Conservation (phyloP, 2,329 filamentous ascomycete species). For the Proliferodiscus dingleyae region DNA sequence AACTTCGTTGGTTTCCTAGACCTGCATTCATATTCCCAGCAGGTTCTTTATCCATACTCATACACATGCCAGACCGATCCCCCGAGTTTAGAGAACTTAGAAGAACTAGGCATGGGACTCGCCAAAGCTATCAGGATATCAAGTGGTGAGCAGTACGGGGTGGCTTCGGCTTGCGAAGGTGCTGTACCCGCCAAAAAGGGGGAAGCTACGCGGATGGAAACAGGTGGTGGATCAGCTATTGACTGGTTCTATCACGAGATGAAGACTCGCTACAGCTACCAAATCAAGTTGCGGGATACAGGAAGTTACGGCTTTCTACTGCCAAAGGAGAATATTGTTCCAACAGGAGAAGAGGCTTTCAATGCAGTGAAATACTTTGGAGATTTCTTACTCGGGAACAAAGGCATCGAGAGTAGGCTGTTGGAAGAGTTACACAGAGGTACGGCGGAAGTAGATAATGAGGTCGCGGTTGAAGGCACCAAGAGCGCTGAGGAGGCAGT, state of each 20-base stretch:
- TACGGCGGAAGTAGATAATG: not conserved
- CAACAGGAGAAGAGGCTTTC: slow-evolving; percentile 82
- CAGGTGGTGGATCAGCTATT: slow-evolving; percentile 76
- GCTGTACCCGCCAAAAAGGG: slow-evolving; percentile 44
- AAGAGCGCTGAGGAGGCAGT: slow-evolving; percentile 6
- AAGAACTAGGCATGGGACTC: slow-evolving; percentile 83
- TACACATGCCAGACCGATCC: slow-evolving; percentile 76
- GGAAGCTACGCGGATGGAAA: slow-evolving; percentile 54
- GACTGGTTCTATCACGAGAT: slow-evolving; percentile 96
- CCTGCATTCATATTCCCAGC: slow-evolving; percentile 91
- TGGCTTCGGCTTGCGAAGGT: slow-evolving; percentile 82
- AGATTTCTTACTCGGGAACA: slow-evolving; percentile 69
- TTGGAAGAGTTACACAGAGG: slow-evolving; percentile 14
- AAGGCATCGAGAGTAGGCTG: slow-evolving; percentile 52
- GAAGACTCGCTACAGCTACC: slow-evolving; percentile 77
- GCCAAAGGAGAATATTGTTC: slow-evolving; percentile 79
- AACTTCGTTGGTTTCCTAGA: slow-evolving; percentile 83
- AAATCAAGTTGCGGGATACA: slow-evolving; percentile 89
- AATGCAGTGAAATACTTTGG: slow-evolving; percentile 80
- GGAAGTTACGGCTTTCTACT: slow-evolving; percentile 92
- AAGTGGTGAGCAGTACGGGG: slow-evolving; percentile 68
- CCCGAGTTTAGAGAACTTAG: slow-evolving; percentile 83
- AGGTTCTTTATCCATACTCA: slow-evolving; percentile 87
- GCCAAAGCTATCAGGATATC: slow-evolving; percentile 84
- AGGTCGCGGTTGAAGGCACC: slow-evolving; percentile 1